These are phyloP conservation scores for Stachybotrys echinatus DNA, from an alignment of 2,329 filamentous ascomycete species.

Conservation along the genomic window DNA sequence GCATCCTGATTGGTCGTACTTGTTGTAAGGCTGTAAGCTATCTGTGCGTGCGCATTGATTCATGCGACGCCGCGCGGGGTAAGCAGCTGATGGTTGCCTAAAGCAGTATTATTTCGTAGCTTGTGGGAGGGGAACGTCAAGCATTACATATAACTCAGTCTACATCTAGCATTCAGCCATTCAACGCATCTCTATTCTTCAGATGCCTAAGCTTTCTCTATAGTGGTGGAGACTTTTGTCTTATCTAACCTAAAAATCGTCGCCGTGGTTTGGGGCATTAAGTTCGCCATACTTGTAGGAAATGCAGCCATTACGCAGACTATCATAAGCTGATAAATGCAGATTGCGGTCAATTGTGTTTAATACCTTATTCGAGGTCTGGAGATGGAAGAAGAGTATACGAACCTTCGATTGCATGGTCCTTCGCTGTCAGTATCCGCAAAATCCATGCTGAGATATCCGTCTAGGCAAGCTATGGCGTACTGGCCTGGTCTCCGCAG, in stretches of 20 bases:
- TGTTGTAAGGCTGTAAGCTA: neutral
- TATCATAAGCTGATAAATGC: neutral
- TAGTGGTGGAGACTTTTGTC: constrained; percentile 28
- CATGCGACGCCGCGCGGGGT: neutral
- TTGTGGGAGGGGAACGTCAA: neutral
- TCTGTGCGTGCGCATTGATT: neutral
- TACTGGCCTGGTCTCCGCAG: neutral
- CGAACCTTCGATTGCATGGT: neutral
- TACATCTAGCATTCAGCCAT: neutral
- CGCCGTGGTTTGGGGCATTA: constrained; percentile 36
- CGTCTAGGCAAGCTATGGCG: neutral
- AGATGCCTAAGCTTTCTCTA: constrained; percentile 29
- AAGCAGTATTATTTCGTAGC: neutral
- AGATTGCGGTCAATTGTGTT: constrained; percentile 18
- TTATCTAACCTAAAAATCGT: constrained; percentile 29
- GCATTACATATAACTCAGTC: neutral
- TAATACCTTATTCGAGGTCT: neutral
- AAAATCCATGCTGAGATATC: neutral
- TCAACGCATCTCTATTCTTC: constrained; percentile 16
- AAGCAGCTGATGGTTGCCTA: neutral
- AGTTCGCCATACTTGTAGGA: constrained; percentile 30
- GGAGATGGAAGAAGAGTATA: neutral
- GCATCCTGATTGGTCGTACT: neutral
- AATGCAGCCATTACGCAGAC: neutral
- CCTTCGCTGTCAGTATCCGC: neutral